phyloP scores from a whole-genome alignment of 2,329 filamentous ascomycete species.

The Ceratocystis harringtonii region DNA sequence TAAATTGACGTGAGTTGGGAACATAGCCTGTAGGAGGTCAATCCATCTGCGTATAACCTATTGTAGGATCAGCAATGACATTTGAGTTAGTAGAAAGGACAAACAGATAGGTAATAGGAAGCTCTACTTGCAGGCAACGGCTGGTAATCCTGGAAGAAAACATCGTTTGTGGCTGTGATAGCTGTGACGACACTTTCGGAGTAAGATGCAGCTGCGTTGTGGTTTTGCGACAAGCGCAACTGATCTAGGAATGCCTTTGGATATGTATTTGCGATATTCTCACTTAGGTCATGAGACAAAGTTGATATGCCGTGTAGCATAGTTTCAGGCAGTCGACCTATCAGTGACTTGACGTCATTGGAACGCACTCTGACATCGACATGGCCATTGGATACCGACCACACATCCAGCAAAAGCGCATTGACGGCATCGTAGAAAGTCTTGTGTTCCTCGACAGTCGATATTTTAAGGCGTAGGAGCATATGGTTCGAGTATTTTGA shows the following conservation, averaged over 20 bases:
- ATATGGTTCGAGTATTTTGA: conserved; percentile 58
- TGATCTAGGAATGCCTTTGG: conserved; percentile 27
- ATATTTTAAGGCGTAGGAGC: conserved; percentile 79
- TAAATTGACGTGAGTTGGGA: conserved; percentile 60
- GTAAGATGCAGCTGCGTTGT: not conserved
- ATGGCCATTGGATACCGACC: conserved; percentile 68
- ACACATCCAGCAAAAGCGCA: conserved; percentile 73
- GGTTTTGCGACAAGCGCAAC: not conserved
- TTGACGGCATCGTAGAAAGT: conserved; percentile 59
- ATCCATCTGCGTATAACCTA: conserved; percentile 70
- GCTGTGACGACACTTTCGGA: not conserved
- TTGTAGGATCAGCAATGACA: conserved; percentile 13
- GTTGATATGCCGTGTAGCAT: conserved; percentile 57
- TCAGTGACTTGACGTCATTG: conserved; percentile 60
- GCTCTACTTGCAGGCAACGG: conserved; percentile 46
- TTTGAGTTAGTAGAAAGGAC: not conserved
- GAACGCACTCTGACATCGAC: conserved; percentile 71
- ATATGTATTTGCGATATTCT: conserved; percentile 63
- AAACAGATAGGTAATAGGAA: not conserved
- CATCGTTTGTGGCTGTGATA: conserved; percentile 38
- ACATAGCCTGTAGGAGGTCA: conserved; percentile 77
- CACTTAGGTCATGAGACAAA: conserved; percentile 65
- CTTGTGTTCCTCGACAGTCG: conserved; percentile 46
- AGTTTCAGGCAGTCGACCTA: conserved; percentile 61
- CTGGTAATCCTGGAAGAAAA: conserved; percentile 91